phyloP scores from a whole-genome alignment of 2,329 filamentous ascomycete species.

The Trichothecium roseum region DNA sequence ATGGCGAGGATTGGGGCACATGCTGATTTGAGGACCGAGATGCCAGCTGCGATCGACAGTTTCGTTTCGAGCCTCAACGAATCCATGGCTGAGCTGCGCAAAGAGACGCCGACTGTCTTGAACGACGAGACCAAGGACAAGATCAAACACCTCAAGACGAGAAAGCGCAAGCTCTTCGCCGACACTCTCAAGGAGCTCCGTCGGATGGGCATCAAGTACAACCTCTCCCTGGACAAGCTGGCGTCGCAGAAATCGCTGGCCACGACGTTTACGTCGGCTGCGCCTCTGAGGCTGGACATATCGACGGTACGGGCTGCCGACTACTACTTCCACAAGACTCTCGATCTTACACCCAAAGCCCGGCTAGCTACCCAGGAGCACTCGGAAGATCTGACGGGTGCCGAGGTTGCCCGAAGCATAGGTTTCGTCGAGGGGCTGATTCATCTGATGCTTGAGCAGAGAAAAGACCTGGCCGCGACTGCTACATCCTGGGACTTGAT shows the following conservation, averaged over 20 bases:
- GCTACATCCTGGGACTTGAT: constrained; percentile 28
- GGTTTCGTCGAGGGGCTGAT: constrained; percentile 84
- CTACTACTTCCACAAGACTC: constrained; percentile 67
- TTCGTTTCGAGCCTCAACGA: constrained; percentile 61
- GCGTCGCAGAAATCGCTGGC: constrained; percentile 63
- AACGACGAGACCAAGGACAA: constrained; percentile 78
- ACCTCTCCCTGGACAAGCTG: constrained; percentile 64
- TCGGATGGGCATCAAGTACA: constrained; percentile 82
- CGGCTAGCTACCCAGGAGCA: constrained; percentile 61
- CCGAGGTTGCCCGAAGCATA: constrained; percentile 68
- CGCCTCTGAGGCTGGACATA: constrained; percentile 24
- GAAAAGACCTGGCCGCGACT: constrained; percentile 33
- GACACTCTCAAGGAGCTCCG: constrained; percentile 76
- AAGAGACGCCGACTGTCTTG: constrained; percentile 70
- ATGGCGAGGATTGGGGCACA: constrained; percentile 57
- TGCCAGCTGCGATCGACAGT: constrained; percentile 47
- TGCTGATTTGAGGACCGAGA: constrained; percentile 41
- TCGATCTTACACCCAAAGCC: constrained; percentile 62
- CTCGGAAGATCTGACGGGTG: constrained; percentile 72
- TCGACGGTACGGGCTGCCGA: constrained; percentile 35
- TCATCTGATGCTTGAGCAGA: constrained; percentile 51
- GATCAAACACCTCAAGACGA: constrained; percentile 80
- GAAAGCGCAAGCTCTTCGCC: constrained; percentile 83
- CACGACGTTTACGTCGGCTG: constrained; percentile 52
- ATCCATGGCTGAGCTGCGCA: constrained; percentile 63